Percentiles rank a stretch among this genome's conserved stretches.
Conservation (phyloP, 2,329 filamentous ascomycete genomes). For the Aspergillus sergii region DNA sequence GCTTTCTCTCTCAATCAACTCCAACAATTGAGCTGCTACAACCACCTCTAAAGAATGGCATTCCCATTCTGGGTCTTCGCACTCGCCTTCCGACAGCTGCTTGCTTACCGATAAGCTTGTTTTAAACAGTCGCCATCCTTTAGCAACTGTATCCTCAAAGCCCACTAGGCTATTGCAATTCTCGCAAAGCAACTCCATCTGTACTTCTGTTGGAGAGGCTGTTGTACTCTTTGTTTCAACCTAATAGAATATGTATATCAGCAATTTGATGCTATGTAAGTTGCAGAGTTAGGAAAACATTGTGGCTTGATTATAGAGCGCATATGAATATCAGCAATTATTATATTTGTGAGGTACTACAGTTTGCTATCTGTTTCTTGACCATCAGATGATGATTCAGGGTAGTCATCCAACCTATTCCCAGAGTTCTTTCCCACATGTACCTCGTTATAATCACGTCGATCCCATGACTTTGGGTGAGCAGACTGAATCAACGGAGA, state of each 20-base stretch:
- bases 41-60: slow-evolving; percentile 39
- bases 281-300: not conserved
- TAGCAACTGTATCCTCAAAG: slow-evolving; percentile 43
- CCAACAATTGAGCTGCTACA: slow-evolving; percentile 59
- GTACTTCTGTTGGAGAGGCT: slow-evolving; percentile 34
- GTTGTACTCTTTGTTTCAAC: slow-evolving; percentile 35
- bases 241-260: slow-evolving; percentile 21
- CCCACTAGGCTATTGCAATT: slow-evolving; percentile 36
- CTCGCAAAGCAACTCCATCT: slow-evolving; percentile 31
- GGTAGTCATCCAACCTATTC: not conserved
- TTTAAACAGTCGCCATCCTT: slow-evolving; percentile 56
- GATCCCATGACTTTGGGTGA: slow-evolving; percentile 28
- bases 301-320: not conserved
- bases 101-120: slow-evolving; percentile 41
- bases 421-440: slow-evolving; percentile 24
- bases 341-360: slow-evolving; percentile 5
- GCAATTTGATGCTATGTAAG: slow-evolving; percentile 6
- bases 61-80: slow-evolving; percentile 36
- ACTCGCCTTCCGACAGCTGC: slow-evolving; percentile 24
- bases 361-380: not conserved
- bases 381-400: not conserved
- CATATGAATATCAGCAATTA: not conserved
- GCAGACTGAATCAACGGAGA: slow-evolving; percentile 24
- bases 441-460: slow-evolving; percentile 41
- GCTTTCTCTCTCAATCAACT: slow-evolving; percentile 58